Conservation (phyloP, 306 rosid genomes). For the Luffa aegyptiaca region DNA sequence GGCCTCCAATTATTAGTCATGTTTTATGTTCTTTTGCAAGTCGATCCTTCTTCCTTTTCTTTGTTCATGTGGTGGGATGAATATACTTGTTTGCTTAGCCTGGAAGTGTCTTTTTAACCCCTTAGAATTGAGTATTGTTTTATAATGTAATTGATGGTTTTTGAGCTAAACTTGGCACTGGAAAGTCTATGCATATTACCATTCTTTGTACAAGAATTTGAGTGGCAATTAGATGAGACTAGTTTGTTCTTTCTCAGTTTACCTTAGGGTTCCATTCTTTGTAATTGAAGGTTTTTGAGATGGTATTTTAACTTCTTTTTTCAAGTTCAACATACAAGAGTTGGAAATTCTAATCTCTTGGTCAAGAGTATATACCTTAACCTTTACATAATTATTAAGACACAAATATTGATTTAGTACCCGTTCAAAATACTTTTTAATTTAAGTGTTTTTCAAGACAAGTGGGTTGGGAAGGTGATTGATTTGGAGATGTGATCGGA, state of each 20-base stretch:
- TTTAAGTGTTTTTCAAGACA: too few species aligned
- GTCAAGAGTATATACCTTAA: too few species aligned
- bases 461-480: too few species aligned
- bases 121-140: not conserved
- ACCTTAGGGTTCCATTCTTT: not conserved
- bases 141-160: not conserved
- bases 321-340: too few species aligned
- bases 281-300: too few species aligned
- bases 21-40: not conserved
- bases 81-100: not conserved
- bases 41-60: not conserved
- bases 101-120: not conserved
- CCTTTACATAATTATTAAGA: too few species aligned
- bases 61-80: not conserved
- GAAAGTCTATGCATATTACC: not conserved
- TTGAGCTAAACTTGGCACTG: too few species aligned
- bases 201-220: not conserved
- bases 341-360: too few species aligned
- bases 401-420: too few species aligned
- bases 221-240: not conserved
- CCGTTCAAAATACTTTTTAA: too few species aligned
- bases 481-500: too few species aligned
- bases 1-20: not conserved
- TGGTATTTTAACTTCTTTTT: too few species aligned
- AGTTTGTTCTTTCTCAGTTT: not conserved